Evolutionary conservation across 1,284 basidiomycete species (phyloP).

Genomic region (Bondarzewia mesenterica): DNA sequence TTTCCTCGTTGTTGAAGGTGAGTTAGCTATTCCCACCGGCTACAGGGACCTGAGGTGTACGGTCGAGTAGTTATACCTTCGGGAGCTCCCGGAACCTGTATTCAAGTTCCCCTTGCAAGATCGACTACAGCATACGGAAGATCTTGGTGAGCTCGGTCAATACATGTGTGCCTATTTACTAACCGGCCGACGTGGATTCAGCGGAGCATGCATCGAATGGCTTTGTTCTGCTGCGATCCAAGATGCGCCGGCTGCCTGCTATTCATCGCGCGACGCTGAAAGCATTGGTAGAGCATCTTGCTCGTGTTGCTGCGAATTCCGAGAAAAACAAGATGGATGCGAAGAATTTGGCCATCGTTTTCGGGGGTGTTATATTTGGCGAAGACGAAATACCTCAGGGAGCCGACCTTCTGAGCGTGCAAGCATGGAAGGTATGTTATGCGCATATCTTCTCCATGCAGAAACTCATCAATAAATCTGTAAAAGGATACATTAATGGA

Average conservation of each 20-base stretch:
- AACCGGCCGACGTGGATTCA: constrained; percentile 7
- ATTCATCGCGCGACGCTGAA: constrained; percentile 89
- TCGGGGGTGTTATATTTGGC: constrained; percentile 80
- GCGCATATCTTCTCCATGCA: background rate
- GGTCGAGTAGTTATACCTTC: constrained; percentile 63
- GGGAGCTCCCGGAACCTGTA: constrained; percentile 90
- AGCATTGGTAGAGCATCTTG: constrained; percentile 83
- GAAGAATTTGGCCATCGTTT: constrained; percentile 83
- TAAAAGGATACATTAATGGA: constrained; percentile 81
- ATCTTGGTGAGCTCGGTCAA: constrained; percentile 42
- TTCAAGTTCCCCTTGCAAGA: constrained; percentile 83
- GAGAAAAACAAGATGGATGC: constrained; percentile 93
- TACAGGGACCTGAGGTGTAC: background rate
- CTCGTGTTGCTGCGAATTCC: constrained; percentile 61
- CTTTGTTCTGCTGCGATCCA: constrained; percentile 68
- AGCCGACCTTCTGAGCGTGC: constrained; percentile 65
- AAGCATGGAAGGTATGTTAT: constrained; percentile 55
- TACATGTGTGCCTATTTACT: constrained; percentile 1
- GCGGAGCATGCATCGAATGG: constrained; percentile 63
- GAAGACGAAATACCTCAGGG: constrained; percentile 80
- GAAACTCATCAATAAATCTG: background rate
- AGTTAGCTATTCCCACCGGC: background rate
- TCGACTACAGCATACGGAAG: constrained; percentile 75
- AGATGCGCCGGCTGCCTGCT: constrained; percentile 76
- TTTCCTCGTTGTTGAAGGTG: constrained; percentile 90